Evolutionary conservation across 345 rosid species (phyloP).

Genomic region (Alliaria petiolata): DNA sequence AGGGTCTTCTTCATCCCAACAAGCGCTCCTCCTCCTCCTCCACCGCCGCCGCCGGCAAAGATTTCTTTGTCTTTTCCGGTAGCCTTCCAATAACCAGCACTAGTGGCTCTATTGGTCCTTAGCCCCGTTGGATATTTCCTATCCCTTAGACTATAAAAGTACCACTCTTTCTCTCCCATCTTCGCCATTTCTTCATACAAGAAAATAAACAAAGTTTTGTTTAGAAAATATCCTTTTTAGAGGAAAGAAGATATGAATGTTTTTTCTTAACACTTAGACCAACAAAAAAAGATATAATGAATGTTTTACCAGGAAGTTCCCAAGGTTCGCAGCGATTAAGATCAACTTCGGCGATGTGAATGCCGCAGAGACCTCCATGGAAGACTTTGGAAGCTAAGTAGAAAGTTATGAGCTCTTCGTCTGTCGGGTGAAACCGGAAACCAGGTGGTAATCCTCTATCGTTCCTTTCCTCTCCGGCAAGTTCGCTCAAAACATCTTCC

Average conservation of each 20-base stretch:
- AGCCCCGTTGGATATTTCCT: conserved; percentile 91
- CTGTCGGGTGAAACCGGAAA: conserved; percentile 93
- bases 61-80: conserved; percentile 85
- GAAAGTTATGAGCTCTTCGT: conserved; percentile 89
- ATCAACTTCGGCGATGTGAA: conserved; percentile 82
- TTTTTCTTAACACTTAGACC: too few species aligned
- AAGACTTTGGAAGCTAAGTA: conserved; percentile 89
- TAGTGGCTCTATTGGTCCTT: conserved; percentile 83
- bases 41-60: conserved; percentile 38
- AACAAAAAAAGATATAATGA: too few species aligned
- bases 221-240: neutral
- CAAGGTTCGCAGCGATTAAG: conserved; percentile 96
- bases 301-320: conserved; percentile 99
- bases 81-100: conserved; percentile 92
- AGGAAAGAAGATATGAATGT: neutral
- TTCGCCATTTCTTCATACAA: conserved; percentile 55
- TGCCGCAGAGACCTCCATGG: conserved; percentile 61
- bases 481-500: conserved; percentile 67
- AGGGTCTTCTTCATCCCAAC: conserved; percentile 91
- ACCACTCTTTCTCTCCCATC: conserved; percentile 95
- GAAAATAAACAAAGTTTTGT: too few species aligned
- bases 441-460: conserved; percentile 94
- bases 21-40: conserved; percentile 44
- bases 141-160: conserved; percentile 82
- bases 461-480: conserved; percentile 52